These are phyloP conservation scores for Arthrobotrys conoides DNA, from an alignment of 2,329 filamentous ascomycete species.

Conservation along the genomic window DNA sequence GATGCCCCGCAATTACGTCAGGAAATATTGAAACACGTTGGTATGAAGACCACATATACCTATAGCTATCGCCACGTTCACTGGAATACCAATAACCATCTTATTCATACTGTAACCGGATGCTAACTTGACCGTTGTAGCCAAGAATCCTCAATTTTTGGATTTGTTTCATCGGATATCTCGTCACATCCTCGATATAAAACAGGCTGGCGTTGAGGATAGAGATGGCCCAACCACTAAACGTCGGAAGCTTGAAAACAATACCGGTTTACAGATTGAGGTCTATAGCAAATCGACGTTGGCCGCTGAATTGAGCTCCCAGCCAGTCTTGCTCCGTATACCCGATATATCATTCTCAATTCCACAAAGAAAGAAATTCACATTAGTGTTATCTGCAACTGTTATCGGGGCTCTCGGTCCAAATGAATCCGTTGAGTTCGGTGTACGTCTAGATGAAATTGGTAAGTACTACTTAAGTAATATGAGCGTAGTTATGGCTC, in stretches of 20 bases:
- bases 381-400: slow-evolving; percentile 74
- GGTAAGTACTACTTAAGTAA: slow-evolving; percentile 69
- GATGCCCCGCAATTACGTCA: slow-evolving; percentile 29
- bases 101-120: too few species aligned
- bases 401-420: slow-evolving; percentile 55
- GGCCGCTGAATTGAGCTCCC: slow-evolving; percentile 38
- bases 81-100: neutral
- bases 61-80: neutral
- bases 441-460: slow-evolving; percentile 72
- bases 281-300: slow-evolving; percentile 42
- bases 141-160: slow-evolving; percentile 11
- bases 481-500: neutral
- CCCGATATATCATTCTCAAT: slow-evolving; percentile 76
- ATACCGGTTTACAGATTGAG: slow-evolving; percentile 28
- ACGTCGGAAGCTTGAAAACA: slow-evolving; percentile 50
- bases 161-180: slow-evolving; percentile 44
- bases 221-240: slow-evolving; percentile 41
- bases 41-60: slow-evolving; percentile 32
- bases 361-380: slow-evolving; percentile 78
- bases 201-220: neutral
- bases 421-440: slow-evolving; percentile 62
- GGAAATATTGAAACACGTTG: slow-evolving; percentile 37
- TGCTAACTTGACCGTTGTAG: slow-evolving; percentile 1
- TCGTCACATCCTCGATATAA: slow-evolving; percentile 31
- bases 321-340: slow-evolving; percentile 36